Evolutionary conservation across 1,284 basidiomycete species (phyloP).

Genomic region (Clitocybe nebularis): DNA sequence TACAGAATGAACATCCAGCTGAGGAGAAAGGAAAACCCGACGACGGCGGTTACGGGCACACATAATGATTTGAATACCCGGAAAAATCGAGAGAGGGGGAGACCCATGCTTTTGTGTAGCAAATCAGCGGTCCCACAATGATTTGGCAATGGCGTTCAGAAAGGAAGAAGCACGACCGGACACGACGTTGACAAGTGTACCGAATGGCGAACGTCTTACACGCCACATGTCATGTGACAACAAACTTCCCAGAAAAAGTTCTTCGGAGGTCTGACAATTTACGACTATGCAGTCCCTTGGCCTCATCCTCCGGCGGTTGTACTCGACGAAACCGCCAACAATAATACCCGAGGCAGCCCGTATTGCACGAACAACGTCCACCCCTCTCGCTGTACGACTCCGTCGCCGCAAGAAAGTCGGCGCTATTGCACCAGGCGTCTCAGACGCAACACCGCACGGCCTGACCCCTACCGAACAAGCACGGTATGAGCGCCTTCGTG

Average conservation of each 20-base stretch:
- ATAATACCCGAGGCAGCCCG: constrained; percentile 39
- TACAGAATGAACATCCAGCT: constrained; percentile 75
- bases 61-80: constrained; percentile 41
- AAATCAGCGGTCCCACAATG: constrained; percentile 10
- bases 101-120: constrained; percentile 24
- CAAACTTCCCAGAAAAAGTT: constrained; percentile 11
- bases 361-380: constrained; percentile 59
- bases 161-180: background rate
- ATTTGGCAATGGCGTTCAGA: background rate
- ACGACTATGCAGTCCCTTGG: constrained; percentile 22
- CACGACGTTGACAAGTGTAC: no score
- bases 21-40: constrained; percentile 67
- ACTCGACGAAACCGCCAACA: constrained; percentile 38
- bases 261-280: constrained; percentile 1
- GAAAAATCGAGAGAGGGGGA: constrained; percentile 27
- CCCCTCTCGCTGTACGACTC: constrained; percentile 67
- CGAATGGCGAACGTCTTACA: constrained; percentile 3
- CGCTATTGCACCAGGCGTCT: constrained; percentile 32
- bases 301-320: constrained; percentile 39
- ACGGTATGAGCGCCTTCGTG: constrained; percentile 53
- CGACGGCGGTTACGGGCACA: constrained; percentile 54
- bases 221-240: constrained; percentile 16
- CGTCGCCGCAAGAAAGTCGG: constrained; percentile 55
- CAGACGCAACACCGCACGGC: constrained; percentile 49
- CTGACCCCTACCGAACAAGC: constrained; percentile 61